Percentiles rank a stretch among this genome's conserved stretches.
phyloP scores from a whole-genome alignment of 2,329 filamentous ascomycete genomes.

The Cladorrhinum sp. region DNA sequence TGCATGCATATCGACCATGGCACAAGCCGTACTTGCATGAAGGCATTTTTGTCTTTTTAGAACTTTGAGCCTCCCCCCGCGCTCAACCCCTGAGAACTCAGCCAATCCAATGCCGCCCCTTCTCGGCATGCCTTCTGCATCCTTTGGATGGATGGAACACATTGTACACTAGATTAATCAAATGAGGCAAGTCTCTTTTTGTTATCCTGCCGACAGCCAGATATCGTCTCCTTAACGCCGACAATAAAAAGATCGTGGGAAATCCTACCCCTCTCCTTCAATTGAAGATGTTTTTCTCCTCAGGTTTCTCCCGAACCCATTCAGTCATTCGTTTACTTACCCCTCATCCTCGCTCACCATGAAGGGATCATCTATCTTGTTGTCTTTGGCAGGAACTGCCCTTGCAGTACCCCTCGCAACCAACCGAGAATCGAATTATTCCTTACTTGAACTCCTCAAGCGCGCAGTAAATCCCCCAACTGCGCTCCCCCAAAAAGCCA shows the following conservation, averaged over 20 bases:
- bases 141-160: not conserved
- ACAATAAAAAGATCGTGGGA: conserved; percentile 3
- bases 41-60: not conserved
- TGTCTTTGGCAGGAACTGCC: conserved; percentile 1
- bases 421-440: not conserved
- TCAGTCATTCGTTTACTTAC: not conserved
- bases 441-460: not conserved
- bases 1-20: not conserved
- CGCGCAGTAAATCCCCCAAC: conserved; percentile 22
- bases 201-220: not conserved
- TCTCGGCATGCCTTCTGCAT: not conserved
- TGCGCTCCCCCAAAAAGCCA: conserved; percentile 34
- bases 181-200: not conserved
- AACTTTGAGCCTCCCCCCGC: not conserved
- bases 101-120: not conserved
- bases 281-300: not conserved
- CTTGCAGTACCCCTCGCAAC: conserved; percentile 2
- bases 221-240: not conserved
- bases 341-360: not conserved
- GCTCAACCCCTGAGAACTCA: not conserved
- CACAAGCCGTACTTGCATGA: not conserved
- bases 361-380: conserved; percentile 1
- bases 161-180: not conserved
- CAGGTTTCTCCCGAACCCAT: not conserved
- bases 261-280: not conserved